These are phyloP conservation scores for Sporothrix curviconia DNA, from an alignment of 2,329 filamentous ascomycete genomes.

Conservation along the genomic window DNA sequence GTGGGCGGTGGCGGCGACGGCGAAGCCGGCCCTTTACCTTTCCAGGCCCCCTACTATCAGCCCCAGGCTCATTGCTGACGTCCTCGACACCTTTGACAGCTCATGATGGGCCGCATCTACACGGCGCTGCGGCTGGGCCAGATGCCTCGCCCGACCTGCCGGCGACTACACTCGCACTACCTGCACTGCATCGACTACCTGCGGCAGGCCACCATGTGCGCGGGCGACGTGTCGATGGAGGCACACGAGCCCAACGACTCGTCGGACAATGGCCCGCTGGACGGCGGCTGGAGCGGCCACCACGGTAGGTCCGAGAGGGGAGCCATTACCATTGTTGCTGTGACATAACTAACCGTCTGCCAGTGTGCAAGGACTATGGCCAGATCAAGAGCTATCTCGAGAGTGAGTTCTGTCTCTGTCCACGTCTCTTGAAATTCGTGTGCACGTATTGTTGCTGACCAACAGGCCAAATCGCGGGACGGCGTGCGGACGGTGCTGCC, in stretches of 20 bases:
- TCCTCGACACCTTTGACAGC: too few relatives aligned
- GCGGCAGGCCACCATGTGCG: constrained; percentile 35
- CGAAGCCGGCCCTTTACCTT: background rate
- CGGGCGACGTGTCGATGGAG: constrained; percentile 32
- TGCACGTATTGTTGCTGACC: background rate
- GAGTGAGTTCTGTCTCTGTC: constrained; percentile 15
- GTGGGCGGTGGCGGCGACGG: constrained; percentile 6
- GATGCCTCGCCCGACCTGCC: constrained; percentile 20
- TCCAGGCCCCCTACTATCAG: background rate
- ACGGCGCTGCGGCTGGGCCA: constrained; percentile 20
- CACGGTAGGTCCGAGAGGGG: constrained; percentile 27
- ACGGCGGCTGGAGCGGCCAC: constrained; percentile 36
- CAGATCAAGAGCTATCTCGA: constrained; percentile 33
- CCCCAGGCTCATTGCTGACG: background rate
- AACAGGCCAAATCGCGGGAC: constrained; percentile 21
- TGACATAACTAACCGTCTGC: background rate
- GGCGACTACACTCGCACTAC: constrained; percentile 30
- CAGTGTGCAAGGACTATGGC: constrained; percentile 34
- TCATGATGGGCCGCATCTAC: constrained; percentile 32
- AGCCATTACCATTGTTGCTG: background rate
- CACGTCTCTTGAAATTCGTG: too few relatives aligned
- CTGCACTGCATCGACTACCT: constrained; percentile 38
- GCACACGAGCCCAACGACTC: constrained; percentile 32
- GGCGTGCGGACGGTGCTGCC: constrained; percentile 23
- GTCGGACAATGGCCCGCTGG: constrained; percentile 30